Base-by-base conservation (phyloP, 345 rosid genomes). In the Salix purpurea region DNA sequence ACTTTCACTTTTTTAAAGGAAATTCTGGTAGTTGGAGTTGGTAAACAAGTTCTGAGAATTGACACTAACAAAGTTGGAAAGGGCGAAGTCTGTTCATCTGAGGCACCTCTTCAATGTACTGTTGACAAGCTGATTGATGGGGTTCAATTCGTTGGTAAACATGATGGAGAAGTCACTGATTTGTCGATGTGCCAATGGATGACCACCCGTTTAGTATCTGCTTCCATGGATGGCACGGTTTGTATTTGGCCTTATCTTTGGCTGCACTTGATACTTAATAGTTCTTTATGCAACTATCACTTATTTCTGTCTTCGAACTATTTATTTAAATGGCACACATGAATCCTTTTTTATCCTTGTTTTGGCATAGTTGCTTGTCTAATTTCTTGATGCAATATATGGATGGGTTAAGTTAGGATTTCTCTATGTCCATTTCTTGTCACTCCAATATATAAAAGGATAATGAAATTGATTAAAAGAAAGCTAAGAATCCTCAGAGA, bases 101-200 rank as follows among this genome's bases (percentile, higher is more conserved):
- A 95, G 81, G 87, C 91, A 56, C 97, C 99, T 78, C 85, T 91
- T 42, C 83, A 79, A 39, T 93, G 96, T 85, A 80, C 87, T 76
- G 83, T 87, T 77, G 96, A 93, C 74, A 84, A 78, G 65, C 74
- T 90, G 82, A 77, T 91, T 66, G 93, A 87, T 73, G 99, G 99
- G 74, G 82, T 95, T 65, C 96, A 91, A 74, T 84, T 90, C 73
- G 86, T 95, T 76, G 98, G 98, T 81, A 88, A 88, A 82, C 99
- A 95, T 80, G 97, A 91, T 71, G 98, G 93, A 54, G 96, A 89
- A 81, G 87, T 95, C 61, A 95, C 99, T n/a, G 99, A 90, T 84
- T 83, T 95, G 81, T 95, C 98, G 37, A 90, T 95, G 92, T 95
- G 94, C 84, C 94, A 93, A 71, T 93, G 94, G 97, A 89, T 89